Evolutionary conservation across 768 basidiomycete genomes (phyloP).

Genomic region (Rhodotorula sphaerocarpa): DNA sequence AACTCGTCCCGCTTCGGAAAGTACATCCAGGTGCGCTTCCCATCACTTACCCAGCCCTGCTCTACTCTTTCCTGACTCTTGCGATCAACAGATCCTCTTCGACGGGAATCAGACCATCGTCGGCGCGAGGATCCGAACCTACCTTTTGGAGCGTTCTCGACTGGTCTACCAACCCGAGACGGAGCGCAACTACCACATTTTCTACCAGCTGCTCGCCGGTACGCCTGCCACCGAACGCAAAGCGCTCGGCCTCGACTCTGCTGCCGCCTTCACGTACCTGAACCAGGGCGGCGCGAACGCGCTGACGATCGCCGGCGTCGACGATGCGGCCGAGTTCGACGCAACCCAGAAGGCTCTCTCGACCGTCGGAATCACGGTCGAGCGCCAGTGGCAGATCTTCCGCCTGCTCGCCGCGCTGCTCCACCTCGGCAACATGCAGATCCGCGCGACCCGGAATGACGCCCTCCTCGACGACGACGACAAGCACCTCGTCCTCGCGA

Average conservation of each 20-base stretch:
- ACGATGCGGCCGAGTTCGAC: constrained; percentile 92
- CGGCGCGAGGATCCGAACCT: constrained; percentile 96
- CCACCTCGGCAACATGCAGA: constrained; percentile 95
- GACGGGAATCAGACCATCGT: constrained; percentile 94
- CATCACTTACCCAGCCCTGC: background rate
- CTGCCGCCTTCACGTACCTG: constrained; percentile 80
- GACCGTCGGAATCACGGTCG: constrained; percentile 93
- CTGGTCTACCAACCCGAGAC: constrained; percentile 94
- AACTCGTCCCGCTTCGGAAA: constrained; percentile 99
- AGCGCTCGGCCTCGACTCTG: constrained; percentile 82
- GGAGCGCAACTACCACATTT: constrained; percentile 98
- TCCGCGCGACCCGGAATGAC: constrained; percentile 70
- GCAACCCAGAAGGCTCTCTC: constrained; percentile 88
- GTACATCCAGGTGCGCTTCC: constrained; percentile 78
- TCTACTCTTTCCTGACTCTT: background rate
- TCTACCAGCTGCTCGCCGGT: constrained; percentile 97
- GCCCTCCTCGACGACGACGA: constrained; percentile 77
- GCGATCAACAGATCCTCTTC: constrained; percentile 69
- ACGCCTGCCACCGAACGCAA: constrained; percentile 91
- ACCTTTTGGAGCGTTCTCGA: constrained; percentile 91
- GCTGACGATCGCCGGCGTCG: constrained; percentile 80
- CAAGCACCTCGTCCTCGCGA: constrained; percentile 66
- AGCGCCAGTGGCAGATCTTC: constrained; percentile 94
- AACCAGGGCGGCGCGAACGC: constrained; percentile 86
- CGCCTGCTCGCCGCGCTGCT: constrained; percentile 82